phyloP scores from a whole-genome alignment of 2,329 filamentous ascomycete species.

The Microdochium trichocladiopsis region DNA sequence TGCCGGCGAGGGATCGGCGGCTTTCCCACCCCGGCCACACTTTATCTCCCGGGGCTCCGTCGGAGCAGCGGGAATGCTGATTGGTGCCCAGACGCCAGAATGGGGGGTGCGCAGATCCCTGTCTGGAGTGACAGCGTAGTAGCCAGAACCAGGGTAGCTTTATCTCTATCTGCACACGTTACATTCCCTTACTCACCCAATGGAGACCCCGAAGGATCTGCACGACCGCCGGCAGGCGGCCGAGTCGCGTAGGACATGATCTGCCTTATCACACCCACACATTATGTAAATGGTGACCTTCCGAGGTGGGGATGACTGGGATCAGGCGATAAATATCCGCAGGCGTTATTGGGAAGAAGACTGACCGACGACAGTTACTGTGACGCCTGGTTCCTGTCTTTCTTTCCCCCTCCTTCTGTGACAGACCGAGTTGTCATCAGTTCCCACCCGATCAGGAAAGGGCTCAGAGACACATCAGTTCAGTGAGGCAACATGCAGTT shows the following conservation, averaged over 20 bases:
- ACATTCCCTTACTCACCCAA: neutral
- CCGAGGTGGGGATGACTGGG: neutral
- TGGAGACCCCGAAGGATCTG: neutral
- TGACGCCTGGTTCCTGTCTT: neutral
- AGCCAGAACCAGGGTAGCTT: neutral
- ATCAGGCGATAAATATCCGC: neutral
- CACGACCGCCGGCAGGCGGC: neutral
- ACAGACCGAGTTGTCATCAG: no score
- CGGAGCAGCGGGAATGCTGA: neutral
- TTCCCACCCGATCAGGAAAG: no score
- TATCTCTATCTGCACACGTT: no score
- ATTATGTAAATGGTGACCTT: neutral
- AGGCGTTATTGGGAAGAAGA: neutral
- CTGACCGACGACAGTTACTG: neutral
- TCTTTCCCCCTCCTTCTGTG: neutral
- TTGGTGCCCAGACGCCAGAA: neutral
- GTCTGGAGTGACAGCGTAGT: no score
- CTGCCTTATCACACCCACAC: neutral
- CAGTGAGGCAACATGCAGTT: conserved; percentile 1
- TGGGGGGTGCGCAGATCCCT: no score
- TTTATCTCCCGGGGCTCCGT: neutral
- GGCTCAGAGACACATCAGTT: no score
- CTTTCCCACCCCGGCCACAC: neutral
- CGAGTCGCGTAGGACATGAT: neutral
- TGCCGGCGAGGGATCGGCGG: no score